Evolutionary conservation across 768 basidiomycete genomes (phyloP).

Genomic region (Kwoniella dejecticola): DNA sequence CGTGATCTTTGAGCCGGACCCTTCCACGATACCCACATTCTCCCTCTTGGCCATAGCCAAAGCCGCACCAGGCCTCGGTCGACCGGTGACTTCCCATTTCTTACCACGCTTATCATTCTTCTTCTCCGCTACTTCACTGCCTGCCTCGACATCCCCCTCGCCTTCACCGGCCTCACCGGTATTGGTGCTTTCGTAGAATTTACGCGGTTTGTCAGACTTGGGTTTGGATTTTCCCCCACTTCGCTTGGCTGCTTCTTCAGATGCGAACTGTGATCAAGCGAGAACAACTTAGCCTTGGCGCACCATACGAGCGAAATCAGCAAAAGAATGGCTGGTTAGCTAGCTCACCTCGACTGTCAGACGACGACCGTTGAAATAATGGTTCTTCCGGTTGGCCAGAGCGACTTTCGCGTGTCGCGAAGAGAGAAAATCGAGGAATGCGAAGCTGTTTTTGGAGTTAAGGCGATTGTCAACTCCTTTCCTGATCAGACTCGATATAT

Average conservation of each 20-base stretch:
- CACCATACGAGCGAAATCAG: too few relatives aligned
- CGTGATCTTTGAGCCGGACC: slow-evolving; percentile 56
- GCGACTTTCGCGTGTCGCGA: slow-evolving; percentile 77
- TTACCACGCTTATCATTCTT: slow-evolving; percentile 47
- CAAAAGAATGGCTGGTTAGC: neutral
- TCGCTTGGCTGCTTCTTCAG: slow-evolving; percentile 52
- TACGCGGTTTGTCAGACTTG: slow-evolving; percentile 11
- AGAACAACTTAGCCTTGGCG: too few relatives aligned
- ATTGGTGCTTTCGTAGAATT: slow-evolving; percentile 3
- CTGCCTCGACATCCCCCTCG: slow-evolving; percentile 15
- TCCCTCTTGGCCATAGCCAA: slow-evolving; percentile 58
- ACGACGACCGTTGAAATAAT: slow-evolving; percentile 76
- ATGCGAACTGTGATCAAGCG: slow-evolving; percentile 50
- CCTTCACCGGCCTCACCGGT: slow-evolving; percentile 3
- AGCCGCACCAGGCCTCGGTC: slow-evolving; percentile 58
- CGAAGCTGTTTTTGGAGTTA: slow-evolving; percentile 65
- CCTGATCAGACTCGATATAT: neutral
- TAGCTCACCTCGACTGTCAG: slow-evolving; percentile 65
- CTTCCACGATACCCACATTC: slow-evolving; percentile 57
- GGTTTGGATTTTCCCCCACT: slow-evolving; percentile 34
- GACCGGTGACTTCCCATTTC: slow-evolving; percentile 55
- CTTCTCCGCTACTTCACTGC: slow-evolving; percentile 11
- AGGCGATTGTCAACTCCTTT: neutral
- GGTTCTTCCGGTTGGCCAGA: slow-evolving; percentile 80
- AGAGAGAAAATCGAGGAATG: slow-evolving; percentile 86